phyloP scores from a whole-genome alignment of 2,329 filamentous ascomycete species.

The Exophiala calicioides region DNA sequence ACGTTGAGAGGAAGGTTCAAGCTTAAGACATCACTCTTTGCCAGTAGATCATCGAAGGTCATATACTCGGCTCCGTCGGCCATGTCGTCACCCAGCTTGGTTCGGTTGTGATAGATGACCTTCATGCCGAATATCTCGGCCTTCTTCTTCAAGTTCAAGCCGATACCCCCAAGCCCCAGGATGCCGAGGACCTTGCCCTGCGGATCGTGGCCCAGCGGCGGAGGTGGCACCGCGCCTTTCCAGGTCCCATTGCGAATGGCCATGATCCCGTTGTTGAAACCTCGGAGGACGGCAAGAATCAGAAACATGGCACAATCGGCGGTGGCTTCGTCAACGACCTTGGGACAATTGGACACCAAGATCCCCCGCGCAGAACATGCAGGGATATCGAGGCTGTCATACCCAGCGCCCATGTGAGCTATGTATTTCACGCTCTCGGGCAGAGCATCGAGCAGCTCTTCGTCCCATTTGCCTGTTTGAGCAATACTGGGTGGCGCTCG shows the following conservation, averaged over 20 bases:
- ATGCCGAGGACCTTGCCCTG: slow-evolving; percentile 77
- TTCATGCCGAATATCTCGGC: slow-evolving; percentile 32
- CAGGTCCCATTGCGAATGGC: slow-evolving; percentile 68
- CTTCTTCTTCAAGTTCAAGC: slow-evolving; percentile 66
- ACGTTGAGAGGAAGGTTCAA: slow-evolving; percentile 81
- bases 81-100: slow-evolving; percentile 24
- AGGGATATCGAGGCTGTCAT: slow-evolving; percentile 59
- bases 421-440: slow-evolving; percentile 50
- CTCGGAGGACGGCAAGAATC: slow-evolving; percentile 56
- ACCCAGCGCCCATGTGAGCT: slow-evolving; percentile 59
- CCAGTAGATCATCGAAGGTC: slow-evolving; percentile 70
- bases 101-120: slow-evolving; percentile 32
- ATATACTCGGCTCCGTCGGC: slow-evolving; percentile 65
- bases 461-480: slow-evolving; percentile 48
- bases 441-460: slow-evolving; percentile 47
- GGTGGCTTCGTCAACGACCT: slow-evolving; percentile 48
- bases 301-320: slow-evolving; percentile 49
- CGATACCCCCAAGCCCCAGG: slow-evolving; percentile 83
- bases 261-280: slow-evolving; percentile 57
- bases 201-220: slow-evolving; percentile 71
- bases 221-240: slow-evolving; percentile 56
- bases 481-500: slow-evolving; percentile 59
- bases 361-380: slow-evolving; percentile 52
- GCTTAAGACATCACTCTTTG: slow-evolving; percentile 72
- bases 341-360: slow-evolving; percentile 46